Base-by-base conservation (phyloP, 2,329 filamentous ascomycete genomes). In the Ophiostoma novo-ulmi region DNA sequence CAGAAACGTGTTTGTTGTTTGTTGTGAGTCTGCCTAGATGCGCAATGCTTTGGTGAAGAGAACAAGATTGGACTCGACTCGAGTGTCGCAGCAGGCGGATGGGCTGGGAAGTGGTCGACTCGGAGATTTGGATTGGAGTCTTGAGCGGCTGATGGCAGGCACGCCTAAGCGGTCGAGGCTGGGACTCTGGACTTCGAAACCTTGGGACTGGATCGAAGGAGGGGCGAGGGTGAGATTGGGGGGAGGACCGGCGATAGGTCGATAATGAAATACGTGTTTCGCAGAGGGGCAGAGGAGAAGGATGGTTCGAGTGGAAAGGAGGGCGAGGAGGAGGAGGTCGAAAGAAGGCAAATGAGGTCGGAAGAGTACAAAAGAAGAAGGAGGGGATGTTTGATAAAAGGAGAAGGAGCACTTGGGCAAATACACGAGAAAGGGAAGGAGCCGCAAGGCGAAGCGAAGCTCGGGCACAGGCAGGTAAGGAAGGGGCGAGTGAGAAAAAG, bases 221-320 rank as follows among this genome's bases (percentile, higher is more conserved):
- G 63, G 63, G 63, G 63, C 63, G 63, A 22, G 14, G 63, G 20
- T 65, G 63, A 65, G 35, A 65, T 64, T 31, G 3, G 31, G 44
- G 31, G 14, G 63, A 39, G 36, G 20, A 7, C 20, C 63, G 63
- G 35, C 63, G 35, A 65, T 65, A 39, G 63, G 35, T 22, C 63
- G 63, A 20, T 20, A 65, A 8, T n/a, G 20, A 41, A 36, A 20
- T 22, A 14, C 35, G 63, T 20, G 63, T 65, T 65, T 65, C 63
- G 63, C 63, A 39, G 63, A 65, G 36, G 63, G 63, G 63, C 63
- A 65, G 63, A 17, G 35, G 35, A 36, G 61, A 14, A 64, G 61
- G 61, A 13, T 35, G 35, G 52, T 10, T 26, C 52, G 11, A 13
- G 52, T 58, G 52, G 5, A 17, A 63, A 36, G 58, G 26, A 63